Percentiles rank a stretch among this genome's conserved stretches.
Evolutionary conservation across 1,284 basidiomycete genomes (phyloP).

Genomic region (Psilocybe mexicana): DNA sequence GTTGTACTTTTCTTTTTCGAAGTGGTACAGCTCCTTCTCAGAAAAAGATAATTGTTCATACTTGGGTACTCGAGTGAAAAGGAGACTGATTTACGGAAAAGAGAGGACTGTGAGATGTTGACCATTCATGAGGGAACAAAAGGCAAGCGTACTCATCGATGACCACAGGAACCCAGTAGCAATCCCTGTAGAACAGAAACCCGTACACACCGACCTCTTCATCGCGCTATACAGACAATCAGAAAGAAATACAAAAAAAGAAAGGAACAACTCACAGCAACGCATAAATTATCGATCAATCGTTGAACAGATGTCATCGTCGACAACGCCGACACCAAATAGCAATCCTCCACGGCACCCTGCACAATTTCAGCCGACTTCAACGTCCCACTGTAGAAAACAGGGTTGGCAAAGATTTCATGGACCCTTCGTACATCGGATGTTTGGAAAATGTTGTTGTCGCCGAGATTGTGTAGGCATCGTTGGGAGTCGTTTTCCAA

Average conservation of each 20-base stretch:
- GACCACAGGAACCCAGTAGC: slow-evolving; percentile 38
- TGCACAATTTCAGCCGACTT: slow-evolving; percentile 44
- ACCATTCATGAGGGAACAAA: not conserved
- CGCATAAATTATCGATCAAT: slow-evolving; percentile 48
- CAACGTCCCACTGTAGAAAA: slow-evolving; percentile 43
- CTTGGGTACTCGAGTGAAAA: slow-evolving; percentile 46
- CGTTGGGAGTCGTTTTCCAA: slow-evolving; percentile 39
- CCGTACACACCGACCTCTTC: slow-evolving; percentile 47
- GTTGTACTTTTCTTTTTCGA: slow-evolving; percentile 44
- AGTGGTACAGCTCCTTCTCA: slow-evolving; percentile 43
- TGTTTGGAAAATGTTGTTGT: slow-evolving; percentile 24
- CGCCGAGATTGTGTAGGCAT: slow-evolving; percentile 38
- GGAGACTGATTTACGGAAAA: slow-evolving; percentile 30
- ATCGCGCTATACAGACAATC: slow-evolving; percentile 15
- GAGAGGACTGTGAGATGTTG: not conserved
- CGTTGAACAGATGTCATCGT: slow-evolving; percentile 41
- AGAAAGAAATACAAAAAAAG: not conserved
- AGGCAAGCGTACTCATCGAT: slow-evolving; percentile 32
- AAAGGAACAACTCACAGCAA: slow-evolving; percentile 38
- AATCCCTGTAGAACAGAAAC: slow-evolving; percentile 47
- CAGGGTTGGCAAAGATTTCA: slow-evolving; percentile 46
- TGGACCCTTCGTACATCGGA: slow-evolving; percentile 43
- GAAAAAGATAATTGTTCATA: slow-evolving; percentile 40
- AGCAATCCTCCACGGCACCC: slow-evolving; percentile 47
- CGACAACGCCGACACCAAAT: slow-evolving; percentile 47